phyloP scores from a whole-genome alignment of 2,329 filamentous ascomycete species.

The Alternaria postmessia region DNA sequence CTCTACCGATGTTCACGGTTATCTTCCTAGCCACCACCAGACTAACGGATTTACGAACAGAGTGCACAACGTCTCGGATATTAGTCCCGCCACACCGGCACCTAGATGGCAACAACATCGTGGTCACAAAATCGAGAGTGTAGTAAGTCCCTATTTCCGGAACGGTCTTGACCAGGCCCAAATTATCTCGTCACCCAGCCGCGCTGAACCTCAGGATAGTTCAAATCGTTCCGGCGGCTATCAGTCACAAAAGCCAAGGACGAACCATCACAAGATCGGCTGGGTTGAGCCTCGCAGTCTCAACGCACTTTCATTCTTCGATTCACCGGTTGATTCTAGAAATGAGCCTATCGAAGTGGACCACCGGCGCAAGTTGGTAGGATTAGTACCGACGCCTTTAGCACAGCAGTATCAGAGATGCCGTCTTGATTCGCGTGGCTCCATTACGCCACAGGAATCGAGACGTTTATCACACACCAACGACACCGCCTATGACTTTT shows the following conservation, averaged over 20 bases:
- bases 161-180: slow-evolving; percentile 27
- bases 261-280: slow-evolving; percentile 6
- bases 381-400: background rate
- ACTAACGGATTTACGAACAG: slow-evolving; percentile 13
- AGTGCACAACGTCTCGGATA: slow-evolving; percentile 4
- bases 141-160: slow-evolving; percentile 54
- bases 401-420: slow-evolving; percentile 14
- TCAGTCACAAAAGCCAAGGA: slow-evolving; percentile 33
- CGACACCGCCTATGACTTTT: slow-evolving; percentile 17
- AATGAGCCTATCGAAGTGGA: slow-evolving; percentile 24
- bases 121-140: slow-evolving; percentile 33
- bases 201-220: slow-evolving; percentile 41
- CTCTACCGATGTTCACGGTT: slow-evolving; percentile 5
- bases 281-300: slow-evolving; percentile 39
- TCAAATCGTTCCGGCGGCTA: slow-evolving; percentile 37
- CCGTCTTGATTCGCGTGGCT: slow-evolving; percentile 24
- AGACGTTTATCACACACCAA: slow-evolving; percentile 8
- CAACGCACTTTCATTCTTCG: slow-evolving; percentile 49
- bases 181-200: slow-evolving; percentile 16
- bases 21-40: slow-evolving; percentile 11
- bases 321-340: slow-evolving; percentile 35
- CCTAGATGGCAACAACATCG: slow-evolving; percentile 22
- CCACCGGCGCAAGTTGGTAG: background rate
- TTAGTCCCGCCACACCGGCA: slow-evolving; percentile 21
- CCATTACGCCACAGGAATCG: slow-evolving; percentile 20